These are phyloP conservation scores for Triticum turgidum DNA, from an alignment of 176 grass and related monocot genomes.

Conservation along the genomic window DNA sequence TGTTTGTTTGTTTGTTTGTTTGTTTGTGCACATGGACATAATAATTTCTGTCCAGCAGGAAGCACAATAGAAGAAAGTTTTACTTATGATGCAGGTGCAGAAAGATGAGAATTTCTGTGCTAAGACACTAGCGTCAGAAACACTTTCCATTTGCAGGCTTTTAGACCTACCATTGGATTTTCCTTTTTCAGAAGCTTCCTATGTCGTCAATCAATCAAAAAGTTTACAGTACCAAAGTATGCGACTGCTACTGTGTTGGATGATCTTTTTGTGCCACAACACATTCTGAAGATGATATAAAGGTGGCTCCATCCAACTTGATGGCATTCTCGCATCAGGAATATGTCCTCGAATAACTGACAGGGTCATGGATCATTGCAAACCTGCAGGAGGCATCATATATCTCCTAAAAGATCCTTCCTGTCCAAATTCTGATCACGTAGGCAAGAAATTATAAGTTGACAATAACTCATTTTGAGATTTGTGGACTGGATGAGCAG, in stretches of 20 bases:
- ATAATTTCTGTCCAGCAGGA: too few species aligned
- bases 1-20: too few species aligned
- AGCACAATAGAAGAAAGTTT: too few species aligned
- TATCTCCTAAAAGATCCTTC: conserved; percentile 25
- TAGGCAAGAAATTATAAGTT: conserved; percentile 29
- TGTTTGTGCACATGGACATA: too few species aligned
- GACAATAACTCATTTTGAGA: conserved; percentile 34
- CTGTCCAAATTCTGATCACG: conserved; percentile 26
- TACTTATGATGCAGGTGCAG: conserved; percentile 34
- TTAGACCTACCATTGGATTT: conserved; percentile 32
- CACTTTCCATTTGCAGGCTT: conserved; percentile 39
- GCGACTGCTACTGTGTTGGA: not conserved
- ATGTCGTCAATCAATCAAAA: conserved; percentile 63
- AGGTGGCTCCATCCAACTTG: conserved; percentile 24
- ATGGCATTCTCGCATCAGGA: conserved; percentile 37
- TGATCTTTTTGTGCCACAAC: conserved; percentile 36
- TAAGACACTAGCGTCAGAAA: conserved; percentile 34
- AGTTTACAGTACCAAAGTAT: conserved; percentile 44
- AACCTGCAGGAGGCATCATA: conserved; percentile 14
- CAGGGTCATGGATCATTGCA: not conserved
- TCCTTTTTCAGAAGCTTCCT: conserved; percentile 20
- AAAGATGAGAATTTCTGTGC: conserved; percentile 35
- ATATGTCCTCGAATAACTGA: conserved; percentile 22
- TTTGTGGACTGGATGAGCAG: not conserved
- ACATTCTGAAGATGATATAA: conserved; percentile 32